Evolutionary conservation across 768 basidiomycete species (phyloP), one percentile per base, ranked within the genome.

Genomic region (Mycena pura): DNA sequence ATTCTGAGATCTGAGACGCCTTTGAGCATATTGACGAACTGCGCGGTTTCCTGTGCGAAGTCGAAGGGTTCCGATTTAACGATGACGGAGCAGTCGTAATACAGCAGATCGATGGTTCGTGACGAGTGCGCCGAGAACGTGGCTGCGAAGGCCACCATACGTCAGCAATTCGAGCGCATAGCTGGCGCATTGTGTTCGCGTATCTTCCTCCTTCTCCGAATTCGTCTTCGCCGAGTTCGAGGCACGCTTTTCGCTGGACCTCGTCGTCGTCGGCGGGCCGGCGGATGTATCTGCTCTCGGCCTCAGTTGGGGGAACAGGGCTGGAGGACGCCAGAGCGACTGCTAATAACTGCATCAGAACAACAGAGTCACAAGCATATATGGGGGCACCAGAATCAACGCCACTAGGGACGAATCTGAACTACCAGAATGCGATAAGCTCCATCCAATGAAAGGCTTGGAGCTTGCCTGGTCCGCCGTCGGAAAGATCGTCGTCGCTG

Each of bases 21-120:
- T n/a, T n/a, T n/a, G n/a, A n/a, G n/a, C n/a, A n/a, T n/a, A n/a
- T n/a, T n/a, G n/a, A n/a, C n/a, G n/a, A n/a, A n/a, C n/a, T n/a
- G n/a, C n/a, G n/a, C n/a, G n/a, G n/a, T n/a, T n/a, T n/a, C n/a
- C n/a, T n/a, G n/a, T n/a, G n/a, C n/a, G n/a, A n/a, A n/a, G n/a
- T n/a, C n/a, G n/a, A n/a, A n/a, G n/a, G n/a, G n/a, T n/a, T n/a
- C n/a, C n/a, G n/a, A n/a, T n/a, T n/a, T n/a, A n/a, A n/a, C n/a
- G 43, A 65, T 39, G 31, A 63, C 45, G 24, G 64, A 65, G 32
- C 55, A 48, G 46, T 62, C 55, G 45, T 61, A 52, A 13, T 51
- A 56, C 21, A 68, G 57, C 21, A 68, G 62, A 32, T 68, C 57
- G 24, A 71, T 66, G 29, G 55, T 45, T 8, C 19, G n/a, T n/a